Base-by-base conservation (phyloP, 2,329 filamentous ascomycete genomes). In the Pyrenochaeta sp. region DNA sequence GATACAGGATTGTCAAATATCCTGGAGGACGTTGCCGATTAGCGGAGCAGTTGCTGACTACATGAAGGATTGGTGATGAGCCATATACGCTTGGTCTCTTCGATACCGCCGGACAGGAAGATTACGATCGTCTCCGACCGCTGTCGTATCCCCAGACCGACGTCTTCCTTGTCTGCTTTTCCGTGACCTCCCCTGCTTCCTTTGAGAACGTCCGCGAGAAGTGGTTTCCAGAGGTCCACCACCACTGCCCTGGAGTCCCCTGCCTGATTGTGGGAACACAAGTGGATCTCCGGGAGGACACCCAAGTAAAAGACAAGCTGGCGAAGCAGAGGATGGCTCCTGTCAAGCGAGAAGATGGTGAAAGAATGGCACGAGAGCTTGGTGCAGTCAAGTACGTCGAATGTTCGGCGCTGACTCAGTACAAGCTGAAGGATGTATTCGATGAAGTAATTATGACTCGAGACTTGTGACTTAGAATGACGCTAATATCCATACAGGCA, bases 151-250 rank as follows among this genome's bases (percentile, higher is more conserved):
- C 95, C 1, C 95, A 98, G 81, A 98, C 95, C 69, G 95, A 98
- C 74, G 95, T 98, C 64, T 98, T 99, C 82, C 89, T 99, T 55
- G 93, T 99, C 69, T 99, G 95, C 83, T 99, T 98, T 80, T 97
- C 92, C 74, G 93, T 99, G 73, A 97, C 93, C 51, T 97, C 94
- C 40, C 95, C 94, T 35, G 93, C 95, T 35, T 97, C 93, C 7
- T 99, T 99, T 78, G 95, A 99, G 78, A 99, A 99, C 89, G 95
- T 98, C 45, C 89, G 93, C 71, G 94, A 97, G 83, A 97, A 97
- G 79, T 97, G 93, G 94, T 97, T 97, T 71, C 95, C 95, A 40
- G 95, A 99, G 80, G 95, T 99, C 37, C 93, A 96, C 77, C 95
- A 99, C 79, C 95, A 99, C 80, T 99, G 95, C 76, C 95, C 95